Evolutionary conservation across 352 stramenopile species (phyloP).

Genomic region (Globisporangium parvum): DNA sequence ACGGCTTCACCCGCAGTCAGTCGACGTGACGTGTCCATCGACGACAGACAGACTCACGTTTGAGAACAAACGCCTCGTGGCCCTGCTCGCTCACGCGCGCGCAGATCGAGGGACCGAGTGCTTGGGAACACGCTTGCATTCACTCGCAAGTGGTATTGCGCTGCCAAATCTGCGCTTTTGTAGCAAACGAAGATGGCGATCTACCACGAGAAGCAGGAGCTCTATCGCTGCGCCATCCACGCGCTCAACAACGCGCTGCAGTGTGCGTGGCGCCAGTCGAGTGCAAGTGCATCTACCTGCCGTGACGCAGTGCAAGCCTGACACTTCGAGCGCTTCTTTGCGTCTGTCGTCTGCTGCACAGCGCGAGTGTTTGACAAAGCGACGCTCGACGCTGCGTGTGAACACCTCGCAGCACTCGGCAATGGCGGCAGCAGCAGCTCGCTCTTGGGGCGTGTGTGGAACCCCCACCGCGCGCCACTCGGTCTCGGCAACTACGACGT

Average conservation of each 20-base stretch:
- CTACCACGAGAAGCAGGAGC: conserved; percentile 71
- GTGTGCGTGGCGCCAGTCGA: conserved; percentile 24
- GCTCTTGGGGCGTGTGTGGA: conserved; percentile 39
- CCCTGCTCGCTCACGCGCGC: too few species aligned
- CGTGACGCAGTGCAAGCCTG: neutral
- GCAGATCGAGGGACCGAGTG: too few species aligned
- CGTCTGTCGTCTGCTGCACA: conserved; percentile 10
- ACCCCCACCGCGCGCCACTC: conserved; percentile 57
- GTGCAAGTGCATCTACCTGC: neutral
- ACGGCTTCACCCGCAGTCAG: too few species aligned
- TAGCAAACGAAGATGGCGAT: too few species aligned
- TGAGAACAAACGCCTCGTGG: too few species aligned
- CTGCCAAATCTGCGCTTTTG: too few species aligned
- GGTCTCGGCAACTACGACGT: conserved; percentile 80
- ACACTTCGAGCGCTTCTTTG: neutral
- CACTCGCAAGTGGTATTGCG: too few species aligned
- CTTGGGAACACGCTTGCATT: too few species aligned
- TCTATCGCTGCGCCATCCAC: conserved; percentile 74
- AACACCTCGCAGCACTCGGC: conserved; percentile 22
- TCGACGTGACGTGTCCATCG: too few species aligned
- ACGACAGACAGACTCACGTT: too few species aligned
- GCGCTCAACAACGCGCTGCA: conserved; percentile 80
- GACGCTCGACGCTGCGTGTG: conserved; percentile 39
- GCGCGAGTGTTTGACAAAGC: conserved; percentile 41
- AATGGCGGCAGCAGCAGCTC: conserved; percentile 5